A percentile compares a stretch with the other conserved stretches of the same genome.
Conservation (phyloP, 495 filamentous ascomycete genomes). For the Chaetomium fimeti region DNA sequence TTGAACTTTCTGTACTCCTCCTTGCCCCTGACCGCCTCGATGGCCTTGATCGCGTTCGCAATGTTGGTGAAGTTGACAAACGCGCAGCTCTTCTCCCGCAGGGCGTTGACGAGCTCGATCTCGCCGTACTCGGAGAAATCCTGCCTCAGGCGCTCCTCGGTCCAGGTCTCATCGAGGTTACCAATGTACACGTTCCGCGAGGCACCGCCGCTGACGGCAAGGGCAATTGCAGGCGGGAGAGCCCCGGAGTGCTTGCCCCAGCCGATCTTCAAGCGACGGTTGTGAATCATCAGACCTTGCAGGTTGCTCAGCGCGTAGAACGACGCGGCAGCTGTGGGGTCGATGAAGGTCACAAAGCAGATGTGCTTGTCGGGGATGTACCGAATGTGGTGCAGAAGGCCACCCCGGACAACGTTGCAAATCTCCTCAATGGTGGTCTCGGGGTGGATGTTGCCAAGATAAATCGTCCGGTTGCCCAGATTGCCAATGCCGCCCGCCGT, state of each 20-base stretch:
- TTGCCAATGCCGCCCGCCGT: conserved; percentile 96
- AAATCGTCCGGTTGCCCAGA: conserved; percentile 94
- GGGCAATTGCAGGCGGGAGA: conserved; percentile 90
- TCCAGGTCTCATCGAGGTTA: conserved; percentile 96
- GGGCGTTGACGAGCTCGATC: conserved; percentile 94
- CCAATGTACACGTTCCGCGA: conserved; percentile 97
- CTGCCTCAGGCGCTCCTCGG: conserved; percentile 88
- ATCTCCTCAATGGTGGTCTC: conserved; percentile 99
- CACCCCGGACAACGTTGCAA: conserved; percentile 93
- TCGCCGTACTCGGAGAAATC: conserved; percentile 98
- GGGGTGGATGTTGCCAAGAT: conserved; percentile 97
- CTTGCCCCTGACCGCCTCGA: conserved; percentile 88
- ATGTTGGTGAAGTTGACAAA: conserved; percentile 99
- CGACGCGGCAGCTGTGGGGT: conserved; percentile 94
- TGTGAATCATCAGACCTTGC: conserved; percentile 98
- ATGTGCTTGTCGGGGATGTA: conserved; percentile 99
- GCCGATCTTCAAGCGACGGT: conserved; percentile 94
- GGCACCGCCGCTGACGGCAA: conserved; percentile 93
- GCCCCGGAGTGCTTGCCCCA: conserved; percentile 99
- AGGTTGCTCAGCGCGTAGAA: conserved; percentile 97
- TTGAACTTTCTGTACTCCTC: conserved; percentile 98
- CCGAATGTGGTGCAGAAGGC: conserved; percentile 92
- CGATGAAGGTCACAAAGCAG: conserved; percentile 99
- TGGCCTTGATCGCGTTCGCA: conserved; percentile 98
- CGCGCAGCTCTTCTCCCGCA: conserved; percentile 97